Evolutionary conservation across 176 grass and related monocot species (phyloP).

Genomic region (Poa pratensis): DNA sequence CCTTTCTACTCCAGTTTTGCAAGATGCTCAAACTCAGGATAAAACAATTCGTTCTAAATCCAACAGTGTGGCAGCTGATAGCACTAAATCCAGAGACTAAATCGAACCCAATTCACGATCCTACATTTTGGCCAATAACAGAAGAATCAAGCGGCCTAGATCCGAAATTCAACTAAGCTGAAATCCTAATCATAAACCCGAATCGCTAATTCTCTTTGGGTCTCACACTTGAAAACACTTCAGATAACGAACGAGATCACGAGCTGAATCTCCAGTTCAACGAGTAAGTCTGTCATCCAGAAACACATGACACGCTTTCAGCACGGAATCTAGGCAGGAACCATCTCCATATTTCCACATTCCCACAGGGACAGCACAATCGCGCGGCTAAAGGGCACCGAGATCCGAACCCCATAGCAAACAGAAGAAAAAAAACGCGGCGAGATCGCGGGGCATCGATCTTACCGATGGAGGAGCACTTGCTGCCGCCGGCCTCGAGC

Average conservation of each 20-base stretch:
- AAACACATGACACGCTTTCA: slow-evolving; percentile 29
- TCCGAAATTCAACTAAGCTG: slow-evolving; percentile 31
- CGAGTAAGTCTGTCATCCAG: neutral
- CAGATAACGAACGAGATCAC: slow-evolving; percentile 20
- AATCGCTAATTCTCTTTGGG: slow-evolving; percentile 19
- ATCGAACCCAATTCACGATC: neutral
- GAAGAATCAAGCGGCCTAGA: slow-evolving; percentile 27
- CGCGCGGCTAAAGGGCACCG: slow-evolving; percentile 15
- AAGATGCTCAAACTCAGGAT: slow-evolving; percentile 22
- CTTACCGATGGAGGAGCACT: slow-evolving; percentile 93
- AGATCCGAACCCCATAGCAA: slow-evolving; percentile 34
- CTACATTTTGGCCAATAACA: slow-evolving; percentile 42
- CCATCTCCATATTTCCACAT: slow-evolving; percentile 41
- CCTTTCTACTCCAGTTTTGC: slow-evolving; percentile 15
- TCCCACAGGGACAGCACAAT: slow-evolving; percentile 45
- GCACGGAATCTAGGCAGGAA: slow-evolving; percentile 31
- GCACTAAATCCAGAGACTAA: slow-evolving; percentile 17
- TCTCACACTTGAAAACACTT: slow-evolving; percentile 31
- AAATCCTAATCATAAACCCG: slow-evolving; percentile 34
- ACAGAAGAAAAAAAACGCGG: neutral
- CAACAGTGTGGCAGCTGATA: slow-evolving; percentile 20
- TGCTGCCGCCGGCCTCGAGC: slow-evolving; percentile 79
- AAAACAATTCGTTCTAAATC: slow-evolving; percentile 1
- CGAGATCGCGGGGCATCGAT: slow-evolving; percentile 33
- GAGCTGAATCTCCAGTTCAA: slow-evolving; percentile 42